A percentile compares a stretch with the other conserved stretches of the same genome.
Conservation (phyloP, 257 asterid species). For the Ilex asprella region DNA sequence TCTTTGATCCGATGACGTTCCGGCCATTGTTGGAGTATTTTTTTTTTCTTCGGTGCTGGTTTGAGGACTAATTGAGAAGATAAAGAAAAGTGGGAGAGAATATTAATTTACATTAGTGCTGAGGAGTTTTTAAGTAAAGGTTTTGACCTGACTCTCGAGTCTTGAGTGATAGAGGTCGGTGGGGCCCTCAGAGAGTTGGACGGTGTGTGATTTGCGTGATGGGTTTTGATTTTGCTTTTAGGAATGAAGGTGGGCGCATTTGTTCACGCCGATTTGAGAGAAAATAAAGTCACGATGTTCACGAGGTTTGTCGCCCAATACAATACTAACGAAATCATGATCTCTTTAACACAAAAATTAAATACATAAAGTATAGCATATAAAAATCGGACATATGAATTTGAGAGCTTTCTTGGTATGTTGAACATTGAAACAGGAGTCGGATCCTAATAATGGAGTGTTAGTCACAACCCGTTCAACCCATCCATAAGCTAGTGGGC, state of each 20-base stretch:
- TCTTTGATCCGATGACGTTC: slow-evolving; percentile 33
- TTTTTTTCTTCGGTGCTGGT: background rate
- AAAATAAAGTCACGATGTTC: background rate
- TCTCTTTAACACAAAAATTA: background rate
- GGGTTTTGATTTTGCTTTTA: too few species aligned
- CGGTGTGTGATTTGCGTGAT: too few species aligned
- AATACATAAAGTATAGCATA: too few species aligned
- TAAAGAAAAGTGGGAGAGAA: background rate
- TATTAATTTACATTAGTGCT: background rate
- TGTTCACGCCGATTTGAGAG: background rate
- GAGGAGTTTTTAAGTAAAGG: background rate
- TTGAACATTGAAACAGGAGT: too few species aligned
- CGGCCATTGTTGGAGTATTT: slow-evolving; percentile 28
- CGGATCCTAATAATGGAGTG: too few species aligned
- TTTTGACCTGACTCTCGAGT: too few species aligned
- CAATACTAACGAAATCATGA: background rate
- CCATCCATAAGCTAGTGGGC: too few species aligned
- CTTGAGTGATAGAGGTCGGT: too few species aligned
- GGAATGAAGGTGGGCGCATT: too few species aligned
- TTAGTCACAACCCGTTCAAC: too few species aligned
- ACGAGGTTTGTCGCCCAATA: background rate
- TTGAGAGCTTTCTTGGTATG: background rate
- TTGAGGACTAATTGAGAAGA: background rate
- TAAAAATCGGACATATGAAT: background rate
- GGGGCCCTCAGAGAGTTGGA: too few species aligned